Base-by-base conservation (phyloP, 495 filamentous ascomycete species). In the Astrocystis sublimbata region DNA sequence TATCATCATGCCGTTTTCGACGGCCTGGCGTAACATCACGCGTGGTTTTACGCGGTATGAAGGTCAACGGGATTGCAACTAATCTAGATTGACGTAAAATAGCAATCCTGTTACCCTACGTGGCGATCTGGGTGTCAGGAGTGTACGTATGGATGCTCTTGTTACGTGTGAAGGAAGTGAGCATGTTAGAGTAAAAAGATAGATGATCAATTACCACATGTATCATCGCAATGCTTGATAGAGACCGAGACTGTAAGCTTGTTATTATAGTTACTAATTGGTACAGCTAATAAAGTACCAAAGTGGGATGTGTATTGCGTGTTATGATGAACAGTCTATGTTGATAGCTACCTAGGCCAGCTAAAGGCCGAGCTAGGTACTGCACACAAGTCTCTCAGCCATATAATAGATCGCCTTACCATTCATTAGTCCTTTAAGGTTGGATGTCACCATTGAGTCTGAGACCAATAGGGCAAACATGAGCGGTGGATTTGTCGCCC, bases 81-180 rank as follows among this genome's bases (percentile, higher is more conserved):
- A 58, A 67, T 52, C 61, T 68, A 72, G 67, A 72, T 70, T 70
- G 69, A 68, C 40, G 51, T 56, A 60, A 36, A 67, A 69, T 68
- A 66, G 65, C 57, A 70, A n/a, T 67, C 65, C 46, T 58, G 49
- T 57, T 70, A 62, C 60, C 61, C 36, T 43, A 50, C 60, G 61
- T 45, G 61, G 50, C 30, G 58, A 45, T 63, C n/a, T 47, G 28
- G 49, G 40, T 50, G 60, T 30, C 19, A 2, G 24, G 21, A 19
- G 33, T 31, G 33, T 36, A 41, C 17, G 38, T 53, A 38, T 33
- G 21, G 23, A 13, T 36, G 38, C 19, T 21, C 3, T 30, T 50
- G 41, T 36, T 33, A 50, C 40, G 33, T 49, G 50, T 46, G 15
- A 24, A 41, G 45, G 46, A 41, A 12, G 31, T 28, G 21, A 40